Percentiles rank a stretch among this genome's conserved stretches.
Evolutionary conservation across 805 yeast species (phyloP).

Genomic region (Blastobotrys peoriensis): DNA sequence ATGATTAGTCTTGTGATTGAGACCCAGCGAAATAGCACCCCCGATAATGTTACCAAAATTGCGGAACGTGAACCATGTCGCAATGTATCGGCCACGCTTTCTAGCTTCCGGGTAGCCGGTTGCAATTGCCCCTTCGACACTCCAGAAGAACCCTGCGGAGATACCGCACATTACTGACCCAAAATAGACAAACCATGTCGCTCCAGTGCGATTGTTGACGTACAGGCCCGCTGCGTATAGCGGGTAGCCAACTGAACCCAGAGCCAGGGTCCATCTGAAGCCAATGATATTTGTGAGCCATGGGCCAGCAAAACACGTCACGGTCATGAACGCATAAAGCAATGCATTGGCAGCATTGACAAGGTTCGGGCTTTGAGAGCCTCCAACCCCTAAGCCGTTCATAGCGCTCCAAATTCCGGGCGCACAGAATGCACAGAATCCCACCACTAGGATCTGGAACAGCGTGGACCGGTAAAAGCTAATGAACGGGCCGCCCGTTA

Average conservation of each 20-base stretch:
- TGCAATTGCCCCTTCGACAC: constrained; percentile 22
- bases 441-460: constrained; percentile 17
- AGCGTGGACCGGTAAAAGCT: constrained; percentile 14
- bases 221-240: constrained; percentile 23
- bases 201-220: constrained; percentile 19
- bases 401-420: constrained; percentile 24
- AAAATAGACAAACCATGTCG: constrained; percentile 19
- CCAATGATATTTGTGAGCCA: constrained; percentile 15
- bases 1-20: constrained; percentile 8
- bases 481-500: no score
- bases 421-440: constrained; percentile 20
- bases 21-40: constrained; percentile 22
- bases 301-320: constrained; percentile 14
- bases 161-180: constrained; percentile 23
- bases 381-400: constrained; percentile 22
- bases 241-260: constrained; percentile 21
- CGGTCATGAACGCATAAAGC: constrained; percentile 20
- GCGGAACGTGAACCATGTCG: constrained; percentile 20
- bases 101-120: constrained; percentile 22
- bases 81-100: constrained; percentile 17
- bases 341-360: constrained; percentile 20
- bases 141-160: constrained; percentile 24
- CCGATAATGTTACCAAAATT: constrained; percentile 20
- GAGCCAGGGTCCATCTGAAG: constrained; percentile 13
- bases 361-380: constrained; percentile 16